Evolutionary conservation across 345 rosid genomes (phyloP), one percentile per base, ranked within the genome.

Genomic region (Heritiera littoralis): DNA sequence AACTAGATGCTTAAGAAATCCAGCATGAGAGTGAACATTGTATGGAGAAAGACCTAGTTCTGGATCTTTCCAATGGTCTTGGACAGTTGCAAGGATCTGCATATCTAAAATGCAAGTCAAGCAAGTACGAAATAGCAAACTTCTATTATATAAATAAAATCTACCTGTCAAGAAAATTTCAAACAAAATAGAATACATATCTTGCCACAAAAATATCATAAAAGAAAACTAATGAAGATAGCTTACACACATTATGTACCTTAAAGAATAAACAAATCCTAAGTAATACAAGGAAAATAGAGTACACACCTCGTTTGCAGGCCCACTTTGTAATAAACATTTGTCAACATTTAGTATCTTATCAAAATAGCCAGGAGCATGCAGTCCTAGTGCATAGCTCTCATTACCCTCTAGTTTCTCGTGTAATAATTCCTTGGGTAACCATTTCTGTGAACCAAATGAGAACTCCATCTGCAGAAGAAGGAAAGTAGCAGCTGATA

Each of bases 1-100:
- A 91, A 91, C 89, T 79, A 93, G 90, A 89, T 93, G 99, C 89
- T 93, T 95, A 74, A 95, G 95, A 85, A 90, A 95, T 75, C 99
- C 99, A 52, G 58, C 84, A 84, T 95, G 99, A 77, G 96, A 90
- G 81, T 87, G 89, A 85, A 87, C 88, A 77, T 93, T 81, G 81
- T 92, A 93, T 14, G 99, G 98, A 83, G 96, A 92, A 83, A 95
- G 92, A 79, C 83, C 88, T 56, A 92, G 78, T 64, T 82, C 80
- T 9, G 93, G 88, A 84, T 93, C 93, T 87, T 92, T 92, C 99
- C 98, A 95, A 80, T 82, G 87, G 74, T 90, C 92, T 89, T 95
- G 99, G 30, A 95, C 82, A 81, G 85, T 89, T 74, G 81, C 92
- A 83, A 95, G 96, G 86, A 92, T 94, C 99, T 95, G 66, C 65